Evolutionary conservation across 805 yeast genomes (phyloP).

Genomic region (Metschnikowia henanensis): DNA sequence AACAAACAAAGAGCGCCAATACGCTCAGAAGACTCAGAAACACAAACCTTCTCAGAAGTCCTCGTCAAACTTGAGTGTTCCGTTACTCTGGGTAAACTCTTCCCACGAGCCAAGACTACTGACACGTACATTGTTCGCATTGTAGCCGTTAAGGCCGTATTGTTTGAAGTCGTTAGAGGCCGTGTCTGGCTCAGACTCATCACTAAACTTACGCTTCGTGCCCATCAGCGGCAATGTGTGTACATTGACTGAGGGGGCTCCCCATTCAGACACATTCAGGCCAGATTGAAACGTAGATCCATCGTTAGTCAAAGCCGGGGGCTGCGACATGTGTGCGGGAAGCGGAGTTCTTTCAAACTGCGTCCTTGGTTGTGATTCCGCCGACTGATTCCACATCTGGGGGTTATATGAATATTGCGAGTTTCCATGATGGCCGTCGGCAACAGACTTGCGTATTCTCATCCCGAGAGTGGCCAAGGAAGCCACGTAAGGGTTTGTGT

Average conservation of each 20-base stretch:
- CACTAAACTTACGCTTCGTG: conserved; percentile 9
- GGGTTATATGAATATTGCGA: conserved; percentile 14
- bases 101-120: conserved; percentile 12
- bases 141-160: not conserved
- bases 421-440: conserved; percentile 53
- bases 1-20: not conserved
- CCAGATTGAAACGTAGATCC: conserved; percentile 46
- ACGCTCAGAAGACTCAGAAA: not conserved
- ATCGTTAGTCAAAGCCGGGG: conserved; percentile 44
- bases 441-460: conserved; percentile 68
- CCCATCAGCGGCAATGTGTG: conserved; percentile 11
- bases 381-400: not conserved
- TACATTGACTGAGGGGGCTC: conserved; percentile 4
- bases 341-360: conserved; percentile 35
- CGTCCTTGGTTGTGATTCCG: conserved; percentile 2
- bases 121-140: not conserved
- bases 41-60: conserved; percentile 38
- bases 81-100: conserved; percentile 38
- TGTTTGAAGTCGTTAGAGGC: not conserved
- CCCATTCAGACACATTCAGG: conserved; percentile 45
- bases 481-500: conserved; percentile 30
- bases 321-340: conserved; percentile 40
- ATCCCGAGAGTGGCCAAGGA: conserved; percentile 60
- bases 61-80: conserved; percentile 47
- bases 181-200: conserved; percentile 1